Conservation (phyloP, 1,139 yeast genomes). For the Ogataea hybrid region DNA sequence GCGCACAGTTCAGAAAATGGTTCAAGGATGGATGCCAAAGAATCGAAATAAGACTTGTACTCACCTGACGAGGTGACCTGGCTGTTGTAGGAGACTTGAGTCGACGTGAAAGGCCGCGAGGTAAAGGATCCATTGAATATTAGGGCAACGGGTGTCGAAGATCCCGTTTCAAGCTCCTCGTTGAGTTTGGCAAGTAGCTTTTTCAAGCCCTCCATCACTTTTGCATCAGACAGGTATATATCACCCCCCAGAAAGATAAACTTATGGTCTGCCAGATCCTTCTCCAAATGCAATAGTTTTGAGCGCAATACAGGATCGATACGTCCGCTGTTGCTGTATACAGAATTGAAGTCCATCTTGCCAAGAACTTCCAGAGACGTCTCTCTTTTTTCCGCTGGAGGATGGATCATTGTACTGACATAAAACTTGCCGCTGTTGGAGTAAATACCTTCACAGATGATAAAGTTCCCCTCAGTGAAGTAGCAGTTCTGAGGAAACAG, state of each 20-base stretch:
- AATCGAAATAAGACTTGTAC: constrained; percentile 75
- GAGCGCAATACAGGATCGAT: constrained; percentile 59
- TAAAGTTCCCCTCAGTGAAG: constrained; percentile 76
- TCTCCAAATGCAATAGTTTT: constrained; percentile 56
- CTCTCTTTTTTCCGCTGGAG: constrained; percentile 80
- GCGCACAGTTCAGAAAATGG: constrained; percentile 40
- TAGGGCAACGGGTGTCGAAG: constrained; percentile 33
- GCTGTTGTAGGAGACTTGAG: constrained; percentile 41
- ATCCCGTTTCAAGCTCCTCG: constrained; percentile 26
- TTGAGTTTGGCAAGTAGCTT: constrained; percentile 55
- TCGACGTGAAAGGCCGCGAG: constrained; percentile 56
- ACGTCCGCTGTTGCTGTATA: constrained; percentile 44
- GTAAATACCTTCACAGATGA: constrained; percentile 83
- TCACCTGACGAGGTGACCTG: constrained; percentile 43
- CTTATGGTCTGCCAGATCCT: constrained; percentile 51
- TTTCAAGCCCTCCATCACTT: constrained; percentile 57
- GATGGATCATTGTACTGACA: constrained; percentile 78
- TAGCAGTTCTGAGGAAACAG: constrained; percentile 65
- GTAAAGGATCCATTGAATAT: constrained; percentile 70
- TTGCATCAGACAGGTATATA: constrained; percentile 59
- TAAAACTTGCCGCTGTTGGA: constrained; percentile 69
- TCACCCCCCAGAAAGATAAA: constrained; percentile 74
- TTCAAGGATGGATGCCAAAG: constrained; percentile 56
- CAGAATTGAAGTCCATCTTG: constrained; percentile 73
- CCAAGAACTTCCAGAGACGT: constrained; percentile 70